Evolutionary conservation across 495 filamentous ascomycete species (phyloP), one percentile per base, ranked within the genome.

Genomic region (Aspergillus saccharolyticus): DNA sequence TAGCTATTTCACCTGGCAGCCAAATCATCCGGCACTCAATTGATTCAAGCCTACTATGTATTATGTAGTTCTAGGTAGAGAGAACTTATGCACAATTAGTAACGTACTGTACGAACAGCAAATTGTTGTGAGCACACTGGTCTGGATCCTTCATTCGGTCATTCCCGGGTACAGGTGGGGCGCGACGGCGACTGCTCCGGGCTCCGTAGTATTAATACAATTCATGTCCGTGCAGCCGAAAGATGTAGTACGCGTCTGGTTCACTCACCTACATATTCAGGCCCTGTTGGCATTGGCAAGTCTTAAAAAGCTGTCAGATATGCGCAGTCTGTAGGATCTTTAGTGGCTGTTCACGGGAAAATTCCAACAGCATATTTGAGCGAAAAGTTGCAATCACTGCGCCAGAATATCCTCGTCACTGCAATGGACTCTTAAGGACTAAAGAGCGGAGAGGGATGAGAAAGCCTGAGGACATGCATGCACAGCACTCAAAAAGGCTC

Each of bases 221-320:
- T 62, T 21, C 43, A 44, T 56, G 65, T 70, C 70, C 69, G 70
- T 73, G 72, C 73, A 74, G 71, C 70, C 66, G 68, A 74, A 62
- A 70, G 63, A 73, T 28, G 25, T 28, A 59, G 66, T 70, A 74
- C 73, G 73, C 73, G 71, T 75, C 64, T 70, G 73, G 71, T 73
- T 74, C 70, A 72, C 61, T 64, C 57, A 44, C 54, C 46, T 52
- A 52, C n/a, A 55, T 42, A 18, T 33, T 12, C 51, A 39, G 14
- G 25, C 33, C 33, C 2, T 12, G 10, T 12, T 10, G 10, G 4
- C 12, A 12, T 42, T 42, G 25, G 45, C 50, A 54, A 54, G 47
- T 52, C 45, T 53, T 39, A 12, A 2, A 4, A 28, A 9, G 25
- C 25, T 4, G 25, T 39, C 33, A 39, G 33, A 5, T 28, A 5